Evolutionary conservation across 1,139 yeast species (phyloP).

Genomic region (Blastobotrys arbuscula): DNA sequence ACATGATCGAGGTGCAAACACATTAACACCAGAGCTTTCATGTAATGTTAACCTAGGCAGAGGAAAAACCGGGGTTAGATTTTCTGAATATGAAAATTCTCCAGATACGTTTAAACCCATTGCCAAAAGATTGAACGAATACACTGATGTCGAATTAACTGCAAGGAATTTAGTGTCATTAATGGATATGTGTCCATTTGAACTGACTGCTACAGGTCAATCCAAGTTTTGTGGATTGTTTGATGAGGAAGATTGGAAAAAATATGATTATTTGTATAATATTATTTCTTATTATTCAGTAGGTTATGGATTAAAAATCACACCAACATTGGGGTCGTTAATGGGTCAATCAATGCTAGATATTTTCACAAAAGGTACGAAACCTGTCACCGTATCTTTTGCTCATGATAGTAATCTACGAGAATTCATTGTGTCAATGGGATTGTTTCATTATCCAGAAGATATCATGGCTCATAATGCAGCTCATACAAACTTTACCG

Average conservation of each 20-base stretch:
- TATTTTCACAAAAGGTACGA: constrained; percentile 38
- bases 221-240: constrained; percentile 48
- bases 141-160: constrained; percentile 1
- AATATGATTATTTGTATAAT: constrained; percentile 43
- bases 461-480: constrained; percentile 4
- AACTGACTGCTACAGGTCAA: constrained; percentile 47
- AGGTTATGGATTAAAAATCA: constrained; percentile 44
- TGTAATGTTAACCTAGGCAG: constrained; percentile 20
- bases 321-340: constrained; percentile 43
- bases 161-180: constrained; percentile 1
- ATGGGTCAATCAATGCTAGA: constrained; percentile 45
- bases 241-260: constrained; percentile 45
- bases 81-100: background rate
- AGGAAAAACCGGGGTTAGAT: constrained; percentile 11
- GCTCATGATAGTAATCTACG: constrained; percentile 51
- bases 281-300: constrained; percentile 42
- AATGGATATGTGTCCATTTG: constrained; percentile 44
- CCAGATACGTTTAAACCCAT: constrained; percentile 33
- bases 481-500: constrained; percentile 30
- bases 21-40: constrained; percentile 35
- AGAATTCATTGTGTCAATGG: constrained; percentile 41
- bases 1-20: constrained; percentile 37
- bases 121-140: constrained; percentile 22
- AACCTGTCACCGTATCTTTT: constrained; percentile 31
- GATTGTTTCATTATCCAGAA: constrained; percentile 31